Evolutionary conservation across 805 yeast genomes (phyloP), one percentile per base, ranked within the genome.

Genomic region (Barnettozyma sucrosica): DNA sequence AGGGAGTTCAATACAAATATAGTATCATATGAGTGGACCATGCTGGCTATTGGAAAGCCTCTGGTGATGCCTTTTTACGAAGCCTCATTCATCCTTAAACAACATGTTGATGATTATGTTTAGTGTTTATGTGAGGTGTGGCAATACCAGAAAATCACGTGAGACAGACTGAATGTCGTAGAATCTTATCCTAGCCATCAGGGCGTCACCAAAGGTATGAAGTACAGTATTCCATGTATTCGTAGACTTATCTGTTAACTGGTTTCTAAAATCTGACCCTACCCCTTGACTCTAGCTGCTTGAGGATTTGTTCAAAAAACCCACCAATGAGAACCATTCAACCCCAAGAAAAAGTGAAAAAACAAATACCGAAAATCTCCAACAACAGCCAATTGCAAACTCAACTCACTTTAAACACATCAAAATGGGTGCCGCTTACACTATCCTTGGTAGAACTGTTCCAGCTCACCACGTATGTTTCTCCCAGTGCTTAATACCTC

Each of bases 381-480:
- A 32, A 13, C 14, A 33, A 20, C 24, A 19, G 7, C 20, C 16
- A 26, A 37, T 16, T 24, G 23, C 18, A 4, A 6, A 33, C 5
- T 16, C 33, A 42, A 34, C 37, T 18, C 37, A 34, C 34, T n/a
- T 18, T 11, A 28, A 37, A 24, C 30, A 37, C 16, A 37, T 28
- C 43, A 51, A 64, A 65, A 89, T 89, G 96, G 95, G 85, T 69
- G 80, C 85, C 62, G 85, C 89, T 65, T 90, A 90, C 77, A 74
- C 74, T 52, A 84, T 90, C 59, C 73, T 89, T 62, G 98, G 98
- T 52, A 88, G 77, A 73, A 69, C 86, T 55, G 81, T 89, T 62
- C 89, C 81, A 61, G 80, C 97, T 52, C 92, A 89, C 71, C 85
- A 80, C 56, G 80, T 76, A 70, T 33, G 78, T 71, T 11, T 20